Percentiles rank a stretch among this genome's conserved stretches.
These are phyloP conservation scores for Cladosporium oxysporum DNA, from an alignment of 2,329 filamentous ascomycete species.

Conservation along the genomic window DNA sequence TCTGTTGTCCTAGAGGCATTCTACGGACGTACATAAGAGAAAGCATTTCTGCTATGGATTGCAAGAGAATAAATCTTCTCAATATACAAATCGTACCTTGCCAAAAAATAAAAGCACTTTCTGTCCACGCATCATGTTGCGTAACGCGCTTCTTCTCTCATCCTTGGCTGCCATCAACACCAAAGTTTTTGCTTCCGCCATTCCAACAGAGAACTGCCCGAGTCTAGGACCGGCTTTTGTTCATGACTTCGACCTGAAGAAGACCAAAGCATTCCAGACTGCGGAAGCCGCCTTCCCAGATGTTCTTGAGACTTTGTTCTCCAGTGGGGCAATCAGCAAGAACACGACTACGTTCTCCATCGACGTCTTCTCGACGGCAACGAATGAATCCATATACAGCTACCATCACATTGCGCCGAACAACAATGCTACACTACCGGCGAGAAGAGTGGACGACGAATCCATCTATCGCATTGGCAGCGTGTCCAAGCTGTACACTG, in stretches of 20 bases:
- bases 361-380: constrained; percentile 42
- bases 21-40: not conserved
- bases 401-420: constrained; percentile 36
- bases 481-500: constrained; percentile 25
- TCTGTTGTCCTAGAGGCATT: not conserved
- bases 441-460: constrained; percentile 17
- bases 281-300: constrained; percentile 9
- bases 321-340: not conserved
- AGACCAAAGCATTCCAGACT: constrained; percentile 16
- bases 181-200: not conserved
- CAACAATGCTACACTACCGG: constrained; percentile 11
- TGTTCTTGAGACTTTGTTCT: constrained; percentile 2
- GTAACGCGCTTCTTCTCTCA: not conserved
- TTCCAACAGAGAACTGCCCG: constrained; percentile 19
- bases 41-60: not conserved
- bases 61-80: not conserved
- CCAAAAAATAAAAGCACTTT: not conserved
- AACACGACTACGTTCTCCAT: constrained; percentile 43
- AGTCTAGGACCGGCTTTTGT: constrained; percentile 21
- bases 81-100: not conserved
- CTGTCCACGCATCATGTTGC: not conserved
- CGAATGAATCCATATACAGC: constrained; percentile 37
- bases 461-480: constrained; percentile 22
- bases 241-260: constrained; percentile 8
- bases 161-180: not conserved